Evolutionary conservation across 768 basidiomycete species (phyloP).

Genomic region (Floccularia luteovirens): DNA sequence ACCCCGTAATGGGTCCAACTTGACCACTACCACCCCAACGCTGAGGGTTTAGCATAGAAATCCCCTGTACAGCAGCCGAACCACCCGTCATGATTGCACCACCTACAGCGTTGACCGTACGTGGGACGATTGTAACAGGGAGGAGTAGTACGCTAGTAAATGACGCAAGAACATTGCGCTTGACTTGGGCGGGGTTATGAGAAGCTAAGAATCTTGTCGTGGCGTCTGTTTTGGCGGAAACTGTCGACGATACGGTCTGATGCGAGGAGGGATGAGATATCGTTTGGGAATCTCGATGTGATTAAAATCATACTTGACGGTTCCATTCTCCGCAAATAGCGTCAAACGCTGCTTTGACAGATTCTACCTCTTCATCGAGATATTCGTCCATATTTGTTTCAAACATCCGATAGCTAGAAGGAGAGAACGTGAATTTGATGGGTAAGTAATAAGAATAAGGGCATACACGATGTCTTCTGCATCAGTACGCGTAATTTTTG

Average conservation of each 20-base stretch:
- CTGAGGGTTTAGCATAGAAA: constrained; percentile 86
- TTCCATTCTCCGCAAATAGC: constrained; percentile 79
- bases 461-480: constrained; percentile 84
- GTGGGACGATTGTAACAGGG: constrained; percentile 94
- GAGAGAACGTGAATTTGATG: constrained; percentile 1
- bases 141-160: constrained; percentile 86
- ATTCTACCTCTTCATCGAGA: constrained; percentile 88
- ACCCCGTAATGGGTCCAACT: constrained; percentile 19
- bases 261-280: neutral
- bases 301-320: constrained; percentile 56
- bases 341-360: constrained; percentile 67
- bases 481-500: constrained; percentile 35
- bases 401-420: constrained; percentile 81
- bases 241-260: constrained; percentile 6
- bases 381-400: constrained; percentile 98
- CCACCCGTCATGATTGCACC: constrained; percentile 65
- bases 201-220: constrained; percentile 61
- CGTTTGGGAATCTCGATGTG: no score
- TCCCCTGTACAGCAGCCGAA: constrained; percentile 72
- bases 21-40: constrained; percentile 57
- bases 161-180: constrained; percentile 86
- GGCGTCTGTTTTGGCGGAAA: constrained; percentile 9
- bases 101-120: constrained; percentile 64
- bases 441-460: neutral
- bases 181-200: constrained; percentile 85